phyloP scores from a whole-genome alignment of 768 basidiomycete species.

The Mycena pura region DNA sequence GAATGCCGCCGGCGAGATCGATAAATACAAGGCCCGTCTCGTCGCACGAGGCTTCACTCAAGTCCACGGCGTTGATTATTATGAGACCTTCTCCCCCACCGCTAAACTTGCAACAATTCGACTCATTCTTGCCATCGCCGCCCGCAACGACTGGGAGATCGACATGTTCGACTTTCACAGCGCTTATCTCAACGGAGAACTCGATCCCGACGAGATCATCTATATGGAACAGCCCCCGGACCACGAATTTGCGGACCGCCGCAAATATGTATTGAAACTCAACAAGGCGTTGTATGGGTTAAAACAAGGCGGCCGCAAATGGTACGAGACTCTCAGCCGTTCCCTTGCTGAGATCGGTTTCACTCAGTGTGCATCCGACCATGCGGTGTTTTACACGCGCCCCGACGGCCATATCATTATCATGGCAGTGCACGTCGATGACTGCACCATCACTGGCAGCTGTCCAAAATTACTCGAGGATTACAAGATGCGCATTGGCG shows the following conservation, averaged over 20 bases:
- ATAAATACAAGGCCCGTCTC: no score
- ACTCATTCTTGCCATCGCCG: conserved; percentile 38
- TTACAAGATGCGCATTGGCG: not conserved
- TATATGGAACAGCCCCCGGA: conserved; percentile 34
- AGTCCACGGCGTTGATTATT: conserved; percentile 46
- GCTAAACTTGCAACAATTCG: conserved; percentile 31
- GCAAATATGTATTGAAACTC: conserved; percentile 20
- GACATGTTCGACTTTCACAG: conserved; percentile 16
- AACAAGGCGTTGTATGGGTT: no score
- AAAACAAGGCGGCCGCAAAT: no score
- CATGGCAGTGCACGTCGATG: no score
- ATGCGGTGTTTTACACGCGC: conserved; percentile 18
- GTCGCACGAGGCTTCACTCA: no score
- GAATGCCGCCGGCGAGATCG: no score
- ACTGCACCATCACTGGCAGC: conserved; percentile 28
- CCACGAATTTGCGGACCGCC: conserved; percentile 27
- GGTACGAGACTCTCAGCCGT: conserved; percentile 11
- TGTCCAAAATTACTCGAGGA: conserved; percentile 24
- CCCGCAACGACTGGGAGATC: no score
- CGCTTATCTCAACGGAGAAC: conserved; percentile 31
- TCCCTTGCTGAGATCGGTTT: conserved; percentile 2
- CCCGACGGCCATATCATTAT: conserved; percentile 5
- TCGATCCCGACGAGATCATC: conserved; percentile 29
- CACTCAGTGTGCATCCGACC: not conserved
- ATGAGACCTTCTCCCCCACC: conserved; percentile 42